Percentiles rank a stretch among this genome's conserved stretches.
phyloP scores from a whole-genome alignment of 805 yeast species.

The Yarrowia bubula region DNA sequence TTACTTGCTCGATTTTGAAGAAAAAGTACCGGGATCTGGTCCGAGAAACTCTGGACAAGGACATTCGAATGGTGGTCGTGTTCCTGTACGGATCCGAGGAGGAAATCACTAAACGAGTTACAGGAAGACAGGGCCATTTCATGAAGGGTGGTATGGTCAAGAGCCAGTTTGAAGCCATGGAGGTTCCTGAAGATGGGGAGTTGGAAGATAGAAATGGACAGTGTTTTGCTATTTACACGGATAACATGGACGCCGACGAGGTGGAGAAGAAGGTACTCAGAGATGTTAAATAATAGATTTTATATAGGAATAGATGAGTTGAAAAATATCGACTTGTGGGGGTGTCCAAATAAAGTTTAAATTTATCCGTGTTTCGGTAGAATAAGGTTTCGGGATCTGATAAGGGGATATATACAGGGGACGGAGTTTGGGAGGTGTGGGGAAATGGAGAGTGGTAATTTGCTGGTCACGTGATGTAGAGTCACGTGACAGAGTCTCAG shows the following conservation, averaged over 20 bases:
- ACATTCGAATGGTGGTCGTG: conserved; percentile 37
- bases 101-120: conserved; percentile 60
- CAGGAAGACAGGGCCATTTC: conserved; percentile 67
- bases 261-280: background rate
- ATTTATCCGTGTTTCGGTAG: background rate
- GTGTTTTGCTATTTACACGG: conserved; percentile 10
- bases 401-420: too few species aligned
- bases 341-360: background rate
- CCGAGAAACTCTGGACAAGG: conserved; percentile 43
- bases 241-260: background rate
- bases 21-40: conserved; percentile 65
- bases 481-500: too few species aligned
- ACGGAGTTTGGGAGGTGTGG: too few species aligned
- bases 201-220: background rate
- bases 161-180: conserved; percentile 72
- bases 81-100: conserved; percentile 66
- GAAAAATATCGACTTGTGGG: too few species aligned
- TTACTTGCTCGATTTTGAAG: conserved; percentile 85
- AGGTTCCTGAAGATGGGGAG: conserved; percentile 52
- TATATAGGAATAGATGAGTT: background rate
- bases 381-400: too few species aligned
- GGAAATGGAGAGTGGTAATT: too few species aligned
- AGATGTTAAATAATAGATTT: background rate
- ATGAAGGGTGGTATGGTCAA: conserved; percentile 85
- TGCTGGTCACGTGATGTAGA: too few species aligned